Base-by-base conservation (phyloP, 768 basidiomycete genomes). In the Lactarius quietus region DNA sequence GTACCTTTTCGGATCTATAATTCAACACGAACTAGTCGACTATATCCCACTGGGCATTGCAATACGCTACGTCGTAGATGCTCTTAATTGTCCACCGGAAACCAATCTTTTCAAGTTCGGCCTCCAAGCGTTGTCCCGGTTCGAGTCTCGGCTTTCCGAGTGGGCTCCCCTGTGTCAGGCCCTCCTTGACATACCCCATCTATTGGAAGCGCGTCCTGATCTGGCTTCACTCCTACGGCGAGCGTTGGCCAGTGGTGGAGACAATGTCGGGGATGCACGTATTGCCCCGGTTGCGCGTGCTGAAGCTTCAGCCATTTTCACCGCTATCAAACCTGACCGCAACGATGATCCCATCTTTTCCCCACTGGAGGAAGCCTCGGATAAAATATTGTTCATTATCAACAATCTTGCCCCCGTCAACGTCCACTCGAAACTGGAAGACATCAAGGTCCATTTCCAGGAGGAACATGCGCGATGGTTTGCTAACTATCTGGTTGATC, bases 341-440 rank as follows among this genome's bases (percentile, higher is more conserved):
- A 74, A 89, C 48, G 84, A 86, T n/a, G 79, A 80, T 15, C 85
- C 85, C 54, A 80, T 88, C 20, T 80, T 83, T 53, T 75, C 80
- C 59, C 97, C 97, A 4, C 84, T 89, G 3, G 93, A 97, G 75
- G 93, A 93, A 70, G 76, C 89, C 41, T 93, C 93, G 33, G 97
- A 99, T 80, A 89, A 87, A 66, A 94, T 99, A 69, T 80, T 98
- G 55, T 99, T 99, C 81, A 96, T 98, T 71, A 87, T 99, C 77
- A 99, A 99, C 79, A 98, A 99, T 70, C 83, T 99, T 63, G 95
- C 96, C 0, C 92, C 93, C 12, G 91, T 81, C 75, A 99, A 98
- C 74, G 95, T 97, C 66, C 94, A 94, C 41, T 71, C 82, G 29
- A 99, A 99, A 76, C 78, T 95, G 39, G 75, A 78, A 36, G 97